Conservation (phyloP, 176 grass and related monocot genomes). For the Leersia perrieri region DNA sequence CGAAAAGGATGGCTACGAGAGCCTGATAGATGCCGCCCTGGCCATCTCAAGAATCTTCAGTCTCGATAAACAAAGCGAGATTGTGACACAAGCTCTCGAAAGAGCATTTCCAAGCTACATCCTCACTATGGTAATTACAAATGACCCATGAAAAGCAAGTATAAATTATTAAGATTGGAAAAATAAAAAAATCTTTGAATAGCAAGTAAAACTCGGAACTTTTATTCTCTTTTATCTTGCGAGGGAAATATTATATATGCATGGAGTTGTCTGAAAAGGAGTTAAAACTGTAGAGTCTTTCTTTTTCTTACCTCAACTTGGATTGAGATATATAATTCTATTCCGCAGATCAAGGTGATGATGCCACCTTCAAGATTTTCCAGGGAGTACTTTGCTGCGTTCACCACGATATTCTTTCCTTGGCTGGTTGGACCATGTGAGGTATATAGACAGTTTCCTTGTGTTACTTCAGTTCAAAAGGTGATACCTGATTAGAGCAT, state of each 20-base stretch:
- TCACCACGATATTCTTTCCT: slow-evolving; percentile 86
- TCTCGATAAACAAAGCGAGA: slow-evolving; percentile 46
- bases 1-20: slow-evolving; percentile 70
- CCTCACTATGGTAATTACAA: slow-evolving; percentile 61
- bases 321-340: slow-evolving; percentile 9
- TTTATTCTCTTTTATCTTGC: background rate
- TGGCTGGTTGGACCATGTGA: slow-evolving; percentile 89
- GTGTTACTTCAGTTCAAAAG: slow-evolving; percentile 5
- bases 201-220: background rate
- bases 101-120: slow-evolving; percentile 62
- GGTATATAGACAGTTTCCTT: slow-evolving; percentile 44
- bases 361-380: slow-evolving; percentile 79
- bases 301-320: background rate
- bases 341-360: slow-evolving; percentile 73
- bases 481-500: slow-evolving; percentile 1
- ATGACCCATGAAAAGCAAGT: background rate
- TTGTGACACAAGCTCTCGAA: slow-evolving; percentile 59
- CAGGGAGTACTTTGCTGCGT: slow-evolving; percentile 70
- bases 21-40: slow-evolving; percentile 59
- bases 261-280: background rate
- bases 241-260: background rate
- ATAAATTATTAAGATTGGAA: background rate
- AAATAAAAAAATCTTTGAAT: background rate
- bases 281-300: background rate
- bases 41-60: slow-evolving; percentile 51